Base-by-base conservation (phyloP, 495 filamentous ascomycete species). In the Daldinia decipiens region DNA sequence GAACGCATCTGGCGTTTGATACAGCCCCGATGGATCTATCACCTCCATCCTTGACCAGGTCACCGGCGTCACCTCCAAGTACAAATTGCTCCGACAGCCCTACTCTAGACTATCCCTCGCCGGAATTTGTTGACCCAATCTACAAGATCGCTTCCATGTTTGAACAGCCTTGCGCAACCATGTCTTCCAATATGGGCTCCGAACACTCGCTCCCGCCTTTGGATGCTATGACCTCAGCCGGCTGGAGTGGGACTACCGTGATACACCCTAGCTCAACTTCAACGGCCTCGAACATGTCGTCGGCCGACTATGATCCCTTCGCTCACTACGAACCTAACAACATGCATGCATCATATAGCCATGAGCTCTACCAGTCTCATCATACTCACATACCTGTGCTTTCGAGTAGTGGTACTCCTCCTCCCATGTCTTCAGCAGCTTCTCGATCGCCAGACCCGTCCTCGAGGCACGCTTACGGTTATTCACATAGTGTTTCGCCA, bases 221-320 rank as follows among this genome's bases (percentile, higher is more conserved):
- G 32, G 82, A 83, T 51, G 76, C 79, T 53, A 82, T 82, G 76
- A 77, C 77, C 54, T 81, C 80, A 8, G 71, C 80, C 39, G 80
- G 79, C 53, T 84, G 82, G 82, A 78, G 67, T 70, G 78, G 64
- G 62, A 59, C 78, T 31, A 31, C 72, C 9, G 73, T 81, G 21
- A 76, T 82, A 45, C 77, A 82, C 40, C 74, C 79, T 27, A 74
- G 74, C 57, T 80, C 82, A 47, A 77, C 81, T 0, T 77, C 80
- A 31, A 71, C 78, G 47, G 73, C 76, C 73, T 82, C 84, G 59
- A 82, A 80, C 63, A 82, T 87, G 54, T 77, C 87, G 54, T 80
- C 83, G 26, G 76, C 80, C 50, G 86, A 85, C 31, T 88, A 87
- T 73, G 84, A 85, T 62, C 72, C 82, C 24, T 88, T 86, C 67